These are phyloP conservation scores for Podospora anserina DNA, from an alignment of 495 filamentous ascomycete genomes.

Conservation along the genomic window DNA sequence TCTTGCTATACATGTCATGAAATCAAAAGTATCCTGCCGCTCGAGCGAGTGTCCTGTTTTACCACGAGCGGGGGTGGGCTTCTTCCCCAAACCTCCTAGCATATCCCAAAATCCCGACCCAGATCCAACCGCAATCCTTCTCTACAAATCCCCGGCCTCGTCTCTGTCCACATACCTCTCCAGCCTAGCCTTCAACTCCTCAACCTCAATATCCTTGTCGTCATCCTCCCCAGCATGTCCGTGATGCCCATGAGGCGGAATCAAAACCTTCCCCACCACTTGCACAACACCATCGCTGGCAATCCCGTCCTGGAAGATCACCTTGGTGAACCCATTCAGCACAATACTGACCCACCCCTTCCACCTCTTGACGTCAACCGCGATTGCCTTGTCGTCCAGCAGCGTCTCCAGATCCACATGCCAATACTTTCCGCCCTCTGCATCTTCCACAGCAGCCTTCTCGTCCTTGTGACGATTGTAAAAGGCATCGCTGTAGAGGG, in stretches of 20 bases:
- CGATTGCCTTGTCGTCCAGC: constrained; percentile 56
- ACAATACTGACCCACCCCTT: constrained; percentile 61
- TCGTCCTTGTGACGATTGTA: constrained; percentile 44
- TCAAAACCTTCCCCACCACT: constrained; percentile 63
- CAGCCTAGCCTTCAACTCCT: constrained; percentile 30
- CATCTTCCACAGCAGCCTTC: constrained; percentile 4
- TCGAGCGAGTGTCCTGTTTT: neutral
- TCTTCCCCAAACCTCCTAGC: neutral
- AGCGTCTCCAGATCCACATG: constrained; percentile 68
- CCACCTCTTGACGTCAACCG: constrained; percentile 64
- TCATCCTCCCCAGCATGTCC: constrained; percentile 23
- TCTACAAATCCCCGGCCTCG: constrained; percentile 19
- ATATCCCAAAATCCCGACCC: neutral
- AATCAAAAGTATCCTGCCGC: neutral
- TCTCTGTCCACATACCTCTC: constrained; percentile 25
- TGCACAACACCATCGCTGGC: constrained; percentile 75
- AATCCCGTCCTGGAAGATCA: constrained; percentile 63
- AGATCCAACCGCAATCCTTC: neutral
- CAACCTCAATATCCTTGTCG: constrained; percentile 24
- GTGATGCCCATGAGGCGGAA: constrained; percentile 61
- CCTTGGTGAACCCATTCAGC: constrained; percentile 63
- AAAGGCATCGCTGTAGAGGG: constrained; percentile 77
- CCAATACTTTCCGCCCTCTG: constrained; percentile 24
- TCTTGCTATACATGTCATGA: neutral
- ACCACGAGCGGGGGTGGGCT: neutral